These are phyloP conservation scores for Aphanomyces euteiches DNA, from an alignment of 352 stramenopile species.

Conservation along the genomic window DNA sequence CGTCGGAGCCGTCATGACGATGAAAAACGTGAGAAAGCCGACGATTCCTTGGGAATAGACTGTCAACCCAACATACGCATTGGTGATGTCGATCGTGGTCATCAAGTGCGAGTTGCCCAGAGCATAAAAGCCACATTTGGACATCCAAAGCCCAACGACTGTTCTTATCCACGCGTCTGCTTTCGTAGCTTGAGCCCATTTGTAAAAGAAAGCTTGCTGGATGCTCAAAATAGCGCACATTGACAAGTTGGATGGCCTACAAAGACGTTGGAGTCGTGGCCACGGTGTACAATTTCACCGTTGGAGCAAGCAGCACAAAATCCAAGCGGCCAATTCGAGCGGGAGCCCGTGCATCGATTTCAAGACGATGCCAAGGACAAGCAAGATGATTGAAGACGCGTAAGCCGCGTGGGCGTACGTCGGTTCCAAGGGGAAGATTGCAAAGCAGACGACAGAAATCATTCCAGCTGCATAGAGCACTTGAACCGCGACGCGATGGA, in stretches of 20 bases:
- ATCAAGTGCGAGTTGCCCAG: conserved; percentile 87
- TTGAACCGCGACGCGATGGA: neutral
- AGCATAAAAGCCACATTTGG: conserved; percentile 74
- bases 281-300: conserved; percentile 7
- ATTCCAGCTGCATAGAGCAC: conserved; percentile 39
- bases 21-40: conserved; percentile 65
- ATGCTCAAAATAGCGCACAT: neutral
- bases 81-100: conserved; percentile 86
- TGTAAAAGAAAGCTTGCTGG: neutral
- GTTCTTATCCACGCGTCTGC: neutral
- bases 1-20: conserved; percentile 70
- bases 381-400: neutral
- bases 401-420: neutral
- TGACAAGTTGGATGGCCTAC: neutral
- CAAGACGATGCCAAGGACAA: neutral
- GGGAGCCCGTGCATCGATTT: neutral
- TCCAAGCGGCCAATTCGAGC: conserved; percentile 19
- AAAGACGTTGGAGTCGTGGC: neutral
- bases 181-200: too few species aligned
- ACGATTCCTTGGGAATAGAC: conserved; percentile 78
- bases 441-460: conserved; percentile 29
- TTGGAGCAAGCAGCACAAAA: conserved; percentile 23
- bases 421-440: neutral
- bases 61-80: conserved; percentile 76
- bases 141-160: conserved; percentile 34